phyloP scores from a whole-genome alignment of 257 asterid genomes.

The Lavandula angustifolia region DNA sequence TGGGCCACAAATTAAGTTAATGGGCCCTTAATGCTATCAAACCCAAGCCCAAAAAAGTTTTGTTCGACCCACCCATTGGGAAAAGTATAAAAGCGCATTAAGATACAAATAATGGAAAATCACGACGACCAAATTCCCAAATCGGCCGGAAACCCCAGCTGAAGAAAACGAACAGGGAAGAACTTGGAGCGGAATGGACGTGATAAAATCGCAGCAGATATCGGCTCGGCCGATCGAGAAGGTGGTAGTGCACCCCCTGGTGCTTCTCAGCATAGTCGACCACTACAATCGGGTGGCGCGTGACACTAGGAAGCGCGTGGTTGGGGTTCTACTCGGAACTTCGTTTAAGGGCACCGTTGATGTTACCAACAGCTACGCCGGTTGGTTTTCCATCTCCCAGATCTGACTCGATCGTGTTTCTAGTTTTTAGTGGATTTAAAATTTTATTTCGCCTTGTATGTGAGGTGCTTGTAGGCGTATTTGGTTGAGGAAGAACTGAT shows the following conservation, averaged over 20 bases:
- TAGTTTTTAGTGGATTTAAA: neutral
- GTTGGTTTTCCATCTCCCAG: constrained; percentile 43
- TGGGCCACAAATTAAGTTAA: too few species aligned
- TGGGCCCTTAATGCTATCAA: too few species aligned
- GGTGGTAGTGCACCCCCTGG: constrained; percentile 96
- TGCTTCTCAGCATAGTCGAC: constrained; percentile 87
- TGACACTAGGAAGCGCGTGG: constrained; percentile 82
- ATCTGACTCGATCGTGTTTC: constrained; percentile 42
- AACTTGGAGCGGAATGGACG: too few species aligned
- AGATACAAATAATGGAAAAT: too few species aligned
- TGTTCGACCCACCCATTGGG: too few species aligned
- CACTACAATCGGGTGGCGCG: constrained; percentile 96
- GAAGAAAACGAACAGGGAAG: too few species aligned
- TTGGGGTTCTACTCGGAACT: constrained; percentile 83
- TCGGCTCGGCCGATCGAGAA: constrained; percentile 77
- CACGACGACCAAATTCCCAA: too few species aligned
- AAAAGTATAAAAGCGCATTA: too few species aligned
- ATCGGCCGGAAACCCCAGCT: too few species aligned
- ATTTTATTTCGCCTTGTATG: neutral
- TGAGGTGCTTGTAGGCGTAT: neutral
- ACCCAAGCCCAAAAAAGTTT: too few species aligned
- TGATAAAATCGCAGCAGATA: constrained; percentile 27
- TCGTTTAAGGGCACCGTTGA: constrained; percentile 92
- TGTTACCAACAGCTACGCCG: constrained; percentile 94
- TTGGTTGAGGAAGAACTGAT: neutral